phyloP scores from a whole-genome alignment of 139 green algal genomes.

The Desmodesmus armatus region DNA sequence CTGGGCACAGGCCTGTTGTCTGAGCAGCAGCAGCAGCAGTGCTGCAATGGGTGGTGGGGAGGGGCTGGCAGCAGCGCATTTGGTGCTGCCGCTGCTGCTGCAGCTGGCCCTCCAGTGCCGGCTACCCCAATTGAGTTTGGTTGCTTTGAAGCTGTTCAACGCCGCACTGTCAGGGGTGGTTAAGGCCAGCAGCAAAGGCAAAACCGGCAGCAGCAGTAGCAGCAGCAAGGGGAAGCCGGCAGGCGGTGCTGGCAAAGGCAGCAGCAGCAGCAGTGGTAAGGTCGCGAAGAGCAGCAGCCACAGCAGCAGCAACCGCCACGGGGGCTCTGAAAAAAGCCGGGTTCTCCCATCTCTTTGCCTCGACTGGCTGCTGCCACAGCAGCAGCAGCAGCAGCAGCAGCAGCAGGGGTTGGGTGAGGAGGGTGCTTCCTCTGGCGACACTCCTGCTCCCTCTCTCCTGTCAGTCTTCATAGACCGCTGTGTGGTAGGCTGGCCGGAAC shows the following conservation, averaged over 20 bases:
- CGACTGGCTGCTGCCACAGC: not conserved
- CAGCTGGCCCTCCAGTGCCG: slow-evolving; percentile 1
- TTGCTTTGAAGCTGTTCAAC: slow-evolving; percentile 35
- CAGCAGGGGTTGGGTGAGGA: not conserved
- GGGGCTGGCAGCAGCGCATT: not conserved
- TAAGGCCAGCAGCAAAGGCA: not conserved
- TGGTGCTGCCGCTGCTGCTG: slow-evolving; percentile 39
- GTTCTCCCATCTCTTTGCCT: too few relatives aligned
- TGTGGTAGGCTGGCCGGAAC: slow-evolving; percentile 29
- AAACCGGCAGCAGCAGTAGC: slow-evolving; percentile 12
- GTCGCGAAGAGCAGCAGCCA: not conserved
- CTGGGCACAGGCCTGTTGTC: slow-evolving; percentile 1
- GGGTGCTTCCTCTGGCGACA: too few relatives aligned
- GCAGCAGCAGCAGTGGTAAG: not conserved
- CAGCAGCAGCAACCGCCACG: slow-evolving; percentile 3
- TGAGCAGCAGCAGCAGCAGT: slow-evolving; percentile 22
- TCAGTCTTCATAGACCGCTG: not conserved
- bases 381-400: slow-evolving; percentile 31
- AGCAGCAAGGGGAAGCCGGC: not conserved
- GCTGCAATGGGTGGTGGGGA: not conserved
- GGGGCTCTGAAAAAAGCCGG: too few relatives aligned
- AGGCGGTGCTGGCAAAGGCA: not conserved
- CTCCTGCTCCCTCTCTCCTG: too few relatives aligned
- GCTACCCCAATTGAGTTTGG: slow-evolving; percentile 9
- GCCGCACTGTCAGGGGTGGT: slow-evolving; percentile 9